Evolutionary conservation across 176 grass and related monocot species (phyloP), one percentile per base, ranked within the genome.

Genomic region (Rhynchospora pubera): DNA sequence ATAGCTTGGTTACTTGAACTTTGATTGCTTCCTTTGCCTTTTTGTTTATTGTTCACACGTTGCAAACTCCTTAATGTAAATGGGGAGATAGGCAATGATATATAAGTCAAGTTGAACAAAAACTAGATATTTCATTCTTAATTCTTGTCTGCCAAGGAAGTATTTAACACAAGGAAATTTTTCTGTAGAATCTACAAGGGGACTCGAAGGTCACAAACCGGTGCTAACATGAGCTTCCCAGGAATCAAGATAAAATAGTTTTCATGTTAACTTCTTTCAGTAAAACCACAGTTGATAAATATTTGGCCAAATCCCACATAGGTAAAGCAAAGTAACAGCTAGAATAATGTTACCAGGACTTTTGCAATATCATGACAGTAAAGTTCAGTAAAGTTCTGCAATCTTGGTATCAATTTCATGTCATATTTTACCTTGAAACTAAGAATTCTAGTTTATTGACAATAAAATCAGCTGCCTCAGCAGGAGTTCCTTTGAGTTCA

Each of bases 371-470:
- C 16, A 21, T 6, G 56, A 72, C n/a, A n/a, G n/a, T n/a, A n/a
- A n/a, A n/a, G n/a, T n/a, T n/a, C 15, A 22, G 26, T 48, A 56
- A 76, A 18, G 39, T 69, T 28, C 23, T 53, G 47, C 5, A 48
- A 13, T 57, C 13, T 30, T 68, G 2, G 3, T 65, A 3, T 89
- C 28, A 85, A 52, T 16, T 55, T 16, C 52, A 44, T 67, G 2
- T 15, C 52, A 67, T 11, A 73, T 77, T 10, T 66, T 93, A 94
- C 90, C 96, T 98, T 26, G 92, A 93, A 85, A 98, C 90, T 90
- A 98, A 92, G 83, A 93, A 94, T 18, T 94, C 90, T 84, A 98
- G 84, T 84, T 98, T 98, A 52, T 89, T 88, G 51, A 87, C 79
- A 58, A 98, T 67, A 42, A 91, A 88, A 77, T 87, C 86, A 75